Evolutionary conservation across 805 yeast species (phyloP).

Genomic region (Candida michaelii): DNA sequence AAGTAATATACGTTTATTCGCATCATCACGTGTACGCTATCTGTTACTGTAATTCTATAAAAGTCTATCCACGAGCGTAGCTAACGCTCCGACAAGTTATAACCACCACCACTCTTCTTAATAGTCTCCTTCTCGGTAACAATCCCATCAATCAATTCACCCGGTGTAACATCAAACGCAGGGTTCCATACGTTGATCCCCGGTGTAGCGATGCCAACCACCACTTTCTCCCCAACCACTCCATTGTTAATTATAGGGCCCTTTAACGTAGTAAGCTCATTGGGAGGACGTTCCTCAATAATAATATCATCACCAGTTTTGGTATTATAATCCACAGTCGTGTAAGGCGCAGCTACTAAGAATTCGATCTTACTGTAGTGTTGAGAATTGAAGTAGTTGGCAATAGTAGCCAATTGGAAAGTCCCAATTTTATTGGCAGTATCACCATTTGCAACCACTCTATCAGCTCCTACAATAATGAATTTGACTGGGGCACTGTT

Average conservation of each 20-base stretch:
- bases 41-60: not conserved
- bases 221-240: constrained; percentile 38
- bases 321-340: constrained; percentile 77
- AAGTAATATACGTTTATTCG: not conserved
- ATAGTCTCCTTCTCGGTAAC: constrained; percentile 77
- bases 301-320: constrained; percentile 69
- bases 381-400: constrained; percentile 44
- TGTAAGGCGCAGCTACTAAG: constrained; percentile 92
- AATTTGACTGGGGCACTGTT: constrained; percentile 64
- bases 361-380: constrained; percentile 53
- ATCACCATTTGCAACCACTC: constrained; percentile 91
- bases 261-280: constrained; percentile 72
- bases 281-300: constrained; percentile 84
- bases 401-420: constrained; percentile 76
- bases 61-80: too few species aligned
- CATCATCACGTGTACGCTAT: too few species aligned
- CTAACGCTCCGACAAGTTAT: too few species aligned
- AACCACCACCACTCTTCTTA: too few species aligned
- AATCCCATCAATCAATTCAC: constrained; percentile 77
- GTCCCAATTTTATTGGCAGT: constrained; percentile 97
- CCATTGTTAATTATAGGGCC: constrained; percentile 47
- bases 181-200: constrained; percentile 93
- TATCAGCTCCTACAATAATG: constrained; percentile 92
- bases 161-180: constrained; percentile 91
- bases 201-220: constrained; percentile 81